These are phyloP conservation scores for Penicillium taxi DNA, from an alignment of 495 filamentous ascomycete species.

Conservation along the genomic window DNA sequence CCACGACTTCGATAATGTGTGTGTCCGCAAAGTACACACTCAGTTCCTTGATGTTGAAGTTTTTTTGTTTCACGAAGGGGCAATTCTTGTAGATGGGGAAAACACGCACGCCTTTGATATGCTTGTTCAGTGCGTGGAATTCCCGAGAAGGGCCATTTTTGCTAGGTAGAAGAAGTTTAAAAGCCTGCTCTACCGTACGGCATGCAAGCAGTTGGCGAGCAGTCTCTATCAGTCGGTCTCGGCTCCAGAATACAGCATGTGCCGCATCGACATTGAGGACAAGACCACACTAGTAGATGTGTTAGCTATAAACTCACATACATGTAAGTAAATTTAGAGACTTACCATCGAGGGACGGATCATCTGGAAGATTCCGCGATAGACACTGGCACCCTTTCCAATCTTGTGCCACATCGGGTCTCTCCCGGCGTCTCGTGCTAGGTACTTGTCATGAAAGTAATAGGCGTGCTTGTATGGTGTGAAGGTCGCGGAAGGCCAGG, in stretches of 20 bases:
- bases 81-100: conserved; percentile 50
- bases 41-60: conserved; percentile 58
- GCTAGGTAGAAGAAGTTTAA: conserved; percentile 10
- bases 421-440: conserved; percentile 26
- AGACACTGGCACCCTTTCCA: conserved; percentile 55
- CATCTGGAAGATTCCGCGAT: conserved; percentile 79
- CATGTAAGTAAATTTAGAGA: not conserved
- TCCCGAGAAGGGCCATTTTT: conserved; percentile 10
- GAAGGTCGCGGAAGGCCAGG: conserved; percentile 56
- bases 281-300: conserved; percentile 40
- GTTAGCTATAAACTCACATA: conserved; percentile 8
- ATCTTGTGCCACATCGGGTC: conserved; percentile 6
- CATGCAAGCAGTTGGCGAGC: conserved; percentile 18
- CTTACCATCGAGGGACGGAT: conserved; percentile 59
- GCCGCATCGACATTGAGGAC: conserved; percentile 70
- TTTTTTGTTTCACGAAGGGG: conserved; percentile 30
- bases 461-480: conserved; percentile 69
- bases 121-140: conserved; percentile 30
- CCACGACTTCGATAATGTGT: conserved; percentile 49
- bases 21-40: conserved; percentile 46
- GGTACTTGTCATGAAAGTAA: conserved; percentile 44
- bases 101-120: conserved; percentile 59
- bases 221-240: conserved; percentile 24
- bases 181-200: conserved; percentile 17
- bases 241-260: conserved; percentile 34